Percentiles rank a stretch among this genome's conserved stretches.
These are phyloP conservation scores for Pichia sp. DNA, from an alignment of 1,139 yeast genomes.

Conservation along the genomic window DNA sequence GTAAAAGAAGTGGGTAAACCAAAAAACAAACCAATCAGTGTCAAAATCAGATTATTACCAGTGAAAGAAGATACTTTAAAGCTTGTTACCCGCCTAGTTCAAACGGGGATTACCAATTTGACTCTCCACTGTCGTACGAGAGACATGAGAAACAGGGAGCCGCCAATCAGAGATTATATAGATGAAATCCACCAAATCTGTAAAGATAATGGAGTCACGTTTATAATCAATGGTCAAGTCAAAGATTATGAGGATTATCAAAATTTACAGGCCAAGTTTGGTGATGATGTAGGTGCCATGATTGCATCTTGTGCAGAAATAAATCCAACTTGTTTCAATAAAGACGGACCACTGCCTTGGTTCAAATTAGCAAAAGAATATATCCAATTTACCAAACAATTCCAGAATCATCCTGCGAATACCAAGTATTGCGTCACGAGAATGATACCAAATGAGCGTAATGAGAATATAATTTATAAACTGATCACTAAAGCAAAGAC, in stretches of 20 bases:
- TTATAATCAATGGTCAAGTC: conserved; percentile 78
- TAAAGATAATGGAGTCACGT: conserved; percentile 52
- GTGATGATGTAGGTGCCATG: conserved; percentile 74
- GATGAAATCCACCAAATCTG: conserved; percentile 57
- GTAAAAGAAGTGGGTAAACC: conserved; percentile 80
- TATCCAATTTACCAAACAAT: conserved; percentile 41
- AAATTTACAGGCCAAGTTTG: conserved; percentile 43
- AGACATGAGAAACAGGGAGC: conserved; percentile 82
- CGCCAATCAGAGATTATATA: conserved; percentile 63
- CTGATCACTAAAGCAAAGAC: conserved; percentile 49
- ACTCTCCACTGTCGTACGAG: conserved; percentile 90
- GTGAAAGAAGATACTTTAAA: conserved; percentile 49
- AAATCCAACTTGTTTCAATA: conserved; percentile 70
- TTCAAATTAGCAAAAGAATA: conserved; percentile 46
- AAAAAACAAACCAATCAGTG: conserved; percentile 74
- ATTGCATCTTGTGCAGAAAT: conserved; percentile 86
- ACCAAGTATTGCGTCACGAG: conserved; percentile 74
- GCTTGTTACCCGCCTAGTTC: conserved; percentile 55
- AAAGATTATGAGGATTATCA: conserved; percentile 45
- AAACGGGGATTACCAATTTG: conserved; percentile 76
- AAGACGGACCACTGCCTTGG: conserved; percentile 45
- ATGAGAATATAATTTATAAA: conserved; percentile 41
- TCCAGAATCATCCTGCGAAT: conserved; percentile 58
- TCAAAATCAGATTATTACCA: conserved; percentile 75
- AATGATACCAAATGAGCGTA: conserved; percentile 69